Evolutionary conservation across 2,329 filamentous ascomycete genomes (phyloP), one percentile per base, ranked within the genome.

Genomic region (Emmonsiellopsis sp.): DNA sequence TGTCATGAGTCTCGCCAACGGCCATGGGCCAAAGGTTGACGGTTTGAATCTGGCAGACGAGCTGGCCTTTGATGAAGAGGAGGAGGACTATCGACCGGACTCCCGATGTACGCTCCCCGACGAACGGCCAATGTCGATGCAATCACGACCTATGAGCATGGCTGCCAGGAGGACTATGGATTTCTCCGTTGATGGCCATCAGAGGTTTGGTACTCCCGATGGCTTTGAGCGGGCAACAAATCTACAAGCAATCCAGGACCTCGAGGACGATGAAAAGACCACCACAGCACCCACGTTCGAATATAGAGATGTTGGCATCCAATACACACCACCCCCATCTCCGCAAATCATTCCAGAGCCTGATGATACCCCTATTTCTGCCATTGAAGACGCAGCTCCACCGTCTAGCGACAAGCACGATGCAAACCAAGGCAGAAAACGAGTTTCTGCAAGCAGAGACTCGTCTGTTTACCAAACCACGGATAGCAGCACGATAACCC

Each of bases 1-100:
- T 2, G 72, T 85, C 27, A 74, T 87, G 57, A 84, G 77, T 57
- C 76, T 78, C n/a, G 70, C 72, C 6, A 76, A 77, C 57, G 71
- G 72, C 8, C 73, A 77, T 54, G 79, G 77, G 8, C 71, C 74
- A 17, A 85, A 84, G 63, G 64, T 73, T 3, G 83, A 82, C 61
- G 87, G 86, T 1, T 71, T 89, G 55, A 95, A 86, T 57, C 77
- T 98, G 42, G 93, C 93, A 0, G 91, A 97, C 61, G 93, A 98
- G 71, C 78, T 98, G 52, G 85, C 88, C 57, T 87, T 95, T 57
- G 88, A 91, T 54, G 86, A 87, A 56, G 87, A 92, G 53, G 88
- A 91, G 34, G 75, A 75, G 45, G 74, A 85, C 44, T 86, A 88
- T 49, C 84, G 84, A 1, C 81, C 83, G 39, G 80, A 64, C 5